phyloP scores from a whole-genome alignment of 495 filamentous ascomycete genomes.

The Neohortaea acidophila region DNA sequence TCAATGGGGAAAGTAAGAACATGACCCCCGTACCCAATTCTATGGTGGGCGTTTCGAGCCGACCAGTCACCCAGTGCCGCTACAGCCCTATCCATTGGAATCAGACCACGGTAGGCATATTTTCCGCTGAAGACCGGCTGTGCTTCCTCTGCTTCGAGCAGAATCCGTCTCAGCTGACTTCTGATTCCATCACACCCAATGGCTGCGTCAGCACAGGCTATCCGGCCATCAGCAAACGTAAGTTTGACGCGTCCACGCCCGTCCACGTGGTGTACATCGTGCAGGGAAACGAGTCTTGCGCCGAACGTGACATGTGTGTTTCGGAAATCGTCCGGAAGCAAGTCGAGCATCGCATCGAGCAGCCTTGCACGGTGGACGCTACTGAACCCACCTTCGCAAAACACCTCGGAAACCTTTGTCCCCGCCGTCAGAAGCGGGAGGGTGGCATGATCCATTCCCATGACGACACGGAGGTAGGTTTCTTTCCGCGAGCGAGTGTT shows the following conservation, averaged over 20 bases:
- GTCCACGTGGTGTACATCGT: too few relatives aligned
- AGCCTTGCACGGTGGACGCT: slow-evolving; percentile 44
- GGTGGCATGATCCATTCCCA: slow-evolving; percentile 17
- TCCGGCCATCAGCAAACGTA: slow-evolving; percentile 40
- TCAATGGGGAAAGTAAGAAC: slow-evolving; percentile 53
- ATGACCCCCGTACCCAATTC: slow-evolving; percentile 43
- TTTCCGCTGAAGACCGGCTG: slow-evolving; percentile 34
- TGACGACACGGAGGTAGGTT: slow-evolving; percentile 20
- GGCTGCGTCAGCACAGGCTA: slow-evolving; percentile 30
- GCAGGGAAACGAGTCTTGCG: slow-evolving; percentile 26
- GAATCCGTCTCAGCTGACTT: slow-evolving; percentile 31
- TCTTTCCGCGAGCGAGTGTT: slow-evolving; percentile 9
- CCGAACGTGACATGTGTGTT: too few relatives aligned
- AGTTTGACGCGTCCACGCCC: slow-evolving; percentile 28
- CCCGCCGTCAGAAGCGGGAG: too few relatives aligned
- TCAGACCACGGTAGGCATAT: slow-evolving; percentile 42
- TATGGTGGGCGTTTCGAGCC: slow-evolving; percentile 37
- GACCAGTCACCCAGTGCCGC: slow-evolving; percentile 36
- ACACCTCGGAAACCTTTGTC: slow-evolving; percentile 22
- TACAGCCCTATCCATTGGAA: slow-evolving; percentile 45
- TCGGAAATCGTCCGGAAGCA: slow-evolving; percentile 35
- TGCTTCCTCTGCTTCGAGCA: slow-evolving; percentile 31
- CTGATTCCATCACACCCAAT: slow-evolving; percentile 46
- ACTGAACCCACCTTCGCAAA: slow-evolving; percentile 18
- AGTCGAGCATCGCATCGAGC: slow-evolving; percentile 40